A percentile compares a stretch with the other conserved stretches of the same genome.
phyloP scores from a whole-genome alignment of 2,329 filamentous ascomycete genomes.

The Cytospora chrysosperma region DNA sequence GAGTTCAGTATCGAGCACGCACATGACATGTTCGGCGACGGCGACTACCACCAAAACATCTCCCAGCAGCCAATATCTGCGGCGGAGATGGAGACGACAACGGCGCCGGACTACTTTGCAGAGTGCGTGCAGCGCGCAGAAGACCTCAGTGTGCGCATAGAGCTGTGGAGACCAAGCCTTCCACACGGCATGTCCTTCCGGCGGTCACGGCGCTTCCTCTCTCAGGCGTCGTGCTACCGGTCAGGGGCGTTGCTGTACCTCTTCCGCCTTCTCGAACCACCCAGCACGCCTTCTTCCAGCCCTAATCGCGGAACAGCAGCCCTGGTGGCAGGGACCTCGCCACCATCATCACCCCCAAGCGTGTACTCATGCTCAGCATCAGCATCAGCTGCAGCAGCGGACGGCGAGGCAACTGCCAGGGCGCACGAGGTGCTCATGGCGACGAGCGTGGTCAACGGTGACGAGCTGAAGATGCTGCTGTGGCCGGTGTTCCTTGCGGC shows the following conservation, averaged over 20 bases:
- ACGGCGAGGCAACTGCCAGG: constrained; percentile 29
- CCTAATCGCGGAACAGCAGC: no score
- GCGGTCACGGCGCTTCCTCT: constrained; percentile 30
- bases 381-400: constrained; percentile 2
- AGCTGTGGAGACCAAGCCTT: constrained; percentile 30
- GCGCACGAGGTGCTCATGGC: constrained; percentile 34
- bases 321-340: no score
- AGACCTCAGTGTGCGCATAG: constrained; percentile 25
- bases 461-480: constrained; percentile 32
- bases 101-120: neutral
- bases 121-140: constrained; percentile 24
- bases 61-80: neutral
- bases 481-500: constrained; percentile 34
- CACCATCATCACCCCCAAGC: neutral
- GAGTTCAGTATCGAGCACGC: neutral
- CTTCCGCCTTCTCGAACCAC: constrained; percentile 30
- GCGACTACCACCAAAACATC: neutral
- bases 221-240: constrained; percentile 32
- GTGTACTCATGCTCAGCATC: neutral
- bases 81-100: neutral
- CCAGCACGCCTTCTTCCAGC: constrained; percentile 19
- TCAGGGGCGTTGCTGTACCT: constrained; percentile 31
- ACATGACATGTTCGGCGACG: neutral
- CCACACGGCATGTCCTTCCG: constrained; percentile 28
- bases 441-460: constrained; percentile 23